phyloP scores from a whole-genome alignment of 192 early-diverging fungal species.

The Podila clonocystis region DNA sequence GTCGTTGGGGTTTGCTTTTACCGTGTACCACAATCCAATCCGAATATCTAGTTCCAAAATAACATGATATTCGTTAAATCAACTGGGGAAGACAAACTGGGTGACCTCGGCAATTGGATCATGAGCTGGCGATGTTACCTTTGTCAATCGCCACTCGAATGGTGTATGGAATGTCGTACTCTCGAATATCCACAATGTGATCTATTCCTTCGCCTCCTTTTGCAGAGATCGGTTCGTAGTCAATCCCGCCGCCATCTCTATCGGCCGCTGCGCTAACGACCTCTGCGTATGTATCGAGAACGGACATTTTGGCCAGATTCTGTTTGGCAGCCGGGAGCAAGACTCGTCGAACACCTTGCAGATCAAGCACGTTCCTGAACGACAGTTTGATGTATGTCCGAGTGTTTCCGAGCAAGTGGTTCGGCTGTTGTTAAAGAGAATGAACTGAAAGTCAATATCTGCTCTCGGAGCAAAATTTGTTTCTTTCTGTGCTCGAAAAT shows the following conservation, averaged over 20 bases:
- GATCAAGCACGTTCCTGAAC: conserved; percentile 88
- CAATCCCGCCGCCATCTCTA: conserved; percentile 13
- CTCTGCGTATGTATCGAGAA: conserved; percentile 78
- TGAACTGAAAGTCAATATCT: background rate
- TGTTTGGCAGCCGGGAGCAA: conserved; percentile 74
- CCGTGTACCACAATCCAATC: conserved; percentile 96
- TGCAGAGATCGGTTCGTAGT: conserved; percentile 29
- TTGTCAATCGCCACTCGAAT: conserved; percentile 93
- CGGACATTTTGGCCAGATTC: conserved; percentile 72
- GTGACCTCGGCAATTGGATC: too few species aligned
- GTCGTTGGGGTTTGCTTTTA: conserved; percentile 61
- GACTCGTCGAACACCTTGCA: conserved; percentile 77
- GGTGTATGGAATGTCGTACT: conserved; percentile 98
- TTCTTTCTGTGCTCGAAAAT: background rate
- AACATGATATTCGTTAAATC: background rate
- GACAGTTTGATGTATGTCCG: conserved; percentile 78
- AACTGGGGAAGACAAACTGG: too few species aligned
- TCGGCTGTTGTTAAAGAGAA: conserved; percentile 64
- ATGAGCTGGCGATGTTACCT: conserved; percentile 48
- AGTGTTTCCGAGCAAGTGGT: conserved; percentile 86
- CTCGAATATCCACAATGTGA: conserved; percentile 89
- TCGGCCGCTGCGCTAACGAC: conserved; percentile 60
- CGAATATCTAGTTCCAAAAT: conserved; percentile 72
- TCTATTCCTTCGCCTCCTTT: conserved; percentile 68
- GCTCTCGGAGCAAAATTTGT: background rate